A percentile compares a stretch with the other conserved stretches of the same genome.
These are phyloP conservation scores for Albifimbria verrucaria DNA, from an alignment of 2,329 filamentous ascomycete genomes.

Conservation along the genomic window DNA sequence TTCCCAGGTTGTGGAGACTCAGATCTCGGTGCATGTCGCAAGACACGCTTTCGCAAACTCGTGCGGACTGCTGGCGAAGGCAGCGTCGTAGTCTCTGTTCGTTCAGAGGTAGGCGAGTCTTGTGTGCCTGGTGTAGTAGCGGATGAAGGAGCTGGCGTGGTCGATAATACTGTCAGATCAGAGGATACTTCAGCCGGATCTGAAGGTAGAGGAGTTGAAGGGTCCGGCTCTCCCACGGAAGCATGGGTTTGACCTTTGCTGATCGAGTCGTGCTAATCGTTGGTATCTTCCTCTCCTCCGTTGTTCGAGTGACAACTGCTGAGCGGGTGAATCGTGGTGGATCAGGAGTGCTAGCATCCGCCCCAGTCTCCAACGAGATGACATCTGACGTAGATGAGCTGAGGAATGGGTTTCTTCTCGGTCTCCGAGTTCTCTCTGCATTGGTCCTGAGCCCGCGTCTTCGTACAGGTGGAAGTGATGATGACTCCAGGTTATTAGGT, in stretches of 20 bases:
- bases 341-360: constrained; percentile 8
- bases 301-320: not conserved
- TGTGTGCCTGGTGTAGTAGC: constrained; percentile 33
- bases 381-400: constrained; percentile 27
- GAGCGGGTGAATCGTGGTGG: constrained; percentile 7
- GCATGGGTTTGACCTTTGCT: no score
- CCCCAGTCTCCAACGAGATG: constrained; percentile 8
- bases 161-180: constrained; percentile 35
- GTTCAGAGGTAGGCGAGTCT: constrained; percentile 23
- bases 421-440: constrained; percentile 13
- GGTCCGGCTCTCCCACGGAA: not conserved
- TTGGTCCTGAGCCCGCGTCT: constrained; percentile 18
- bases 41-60: constrained; percentile 13
- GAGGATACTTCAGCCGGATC: constrained; percentile 27
- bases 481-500: constrained; percentile 18
- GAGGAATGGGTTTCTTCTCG: constrained; percentile 20
- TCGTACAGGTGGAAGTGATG: constrained; percentile 22
- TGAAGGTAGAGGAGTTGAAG: not conserved
- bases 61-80: constrained; percentile 18
- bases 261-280: no score
- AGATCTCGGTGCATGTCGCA: constrained; percentile 15
- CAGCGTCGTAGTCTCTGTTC: constrained; percentile 15
- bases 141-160: constrained; percentile 34
- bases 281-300: no score
- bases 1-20: constrained; percentile 22